These are phyloP conservation scores for Gigaspora rosea DNA, from an alignment of 192 early-diverging fungal genomes.

Conservation along the genomic window DNA sequence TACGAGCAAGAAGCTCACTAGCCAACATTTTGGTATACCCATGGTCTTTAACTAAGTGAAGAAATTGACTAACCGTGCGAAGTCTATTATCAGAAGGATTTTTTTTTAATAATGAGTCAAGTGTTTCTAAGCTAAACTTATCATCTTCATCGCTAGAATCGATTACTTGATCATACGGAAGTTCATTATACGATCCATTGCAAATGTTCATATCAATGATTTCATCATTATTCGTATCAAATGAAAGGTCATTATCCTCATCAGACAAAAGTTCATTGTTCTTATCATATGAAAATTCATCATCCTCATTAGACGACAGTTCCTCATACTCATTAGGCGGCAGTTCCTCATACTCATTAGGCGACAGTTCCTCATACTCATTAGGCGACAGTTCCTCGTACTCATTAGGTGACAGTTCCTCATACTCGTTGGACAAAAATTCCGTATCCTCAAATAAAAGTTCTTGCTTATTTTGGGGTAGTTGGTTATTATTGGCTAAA, in stretches of 20 bases:
- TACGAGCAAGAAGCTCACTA: neutral
- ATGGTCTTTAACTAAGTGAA: conserved; percentile 11
- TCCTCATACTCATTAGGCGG: no score
- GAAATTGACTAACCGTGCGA: conserved; percentile 10
- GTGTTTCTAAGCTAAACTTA: conserved; percentile 2
- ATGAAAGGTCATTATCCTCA: neutral
- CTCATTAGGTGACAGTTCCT: no score
- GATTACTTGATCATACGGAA: neutral
- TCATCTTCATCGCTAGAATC: neutral
- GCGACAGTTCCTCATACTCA: no score
- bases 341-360: no score
- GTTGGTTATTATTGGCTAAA: neutral
- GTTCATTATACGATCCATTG: neutral
- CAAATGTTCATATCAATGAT: no score
- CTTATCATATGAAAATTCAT: no score
- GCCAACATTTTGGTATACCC: neutral
- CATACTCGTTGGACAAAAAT: neutral
- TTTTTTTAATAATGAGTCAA: conserved; percentile 5
- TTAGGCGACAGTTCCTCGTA: no score
- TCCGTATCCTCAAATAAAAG: no score
- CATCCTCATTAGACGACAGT: neutral
- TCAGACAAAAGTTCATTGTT: no score
- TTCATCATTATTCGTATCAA: neutral
- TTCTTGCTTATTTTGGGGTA: no score
- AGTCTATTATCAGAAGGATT: neutral